Conservation (phyloP, 2,329 filamentous ascomycete species). For the Pseudonectria buxi region DNA sequence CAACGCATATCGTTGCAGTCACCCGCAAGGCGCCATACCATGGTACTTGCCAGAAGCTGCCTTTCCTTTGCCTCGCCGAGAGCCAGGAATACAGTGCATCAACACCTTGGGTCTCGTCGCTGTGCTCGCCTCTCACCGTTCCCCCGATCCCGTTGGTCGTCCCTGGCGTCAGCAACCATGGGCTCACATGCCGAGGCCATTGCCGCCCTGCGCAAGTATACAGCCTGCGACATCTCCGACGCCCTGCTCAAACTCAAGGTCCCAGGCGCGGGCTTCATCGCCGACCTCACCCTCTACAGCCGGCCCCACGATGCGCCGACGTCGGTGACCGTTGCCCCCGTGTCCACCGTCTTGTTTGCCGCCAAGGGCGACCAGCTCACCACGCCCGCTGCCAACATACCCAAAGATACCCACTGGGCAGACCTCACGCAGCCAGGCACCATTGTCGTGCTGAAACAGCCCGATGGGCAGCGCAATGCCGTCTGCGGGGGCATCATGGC, state of each 20-base stretch:
- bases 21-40: too few species aligned
- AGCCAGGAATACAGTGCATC: too few species aligned
- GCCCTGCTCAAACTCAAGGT: constrained; percentile 64
- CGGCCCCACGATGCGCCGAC: constrained; percentile 17
- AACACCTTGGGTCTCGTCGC: too few species aligned
- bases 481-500: constrained; percentile 74
- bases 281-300: constrained; percentile 42
- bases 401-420: constrained; percentile 58
- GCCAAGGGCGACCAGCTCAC: constrained; percentile 41
- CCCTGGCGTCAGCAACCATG: constrained; percentile 15
- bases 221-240: constrained; percentile 59
- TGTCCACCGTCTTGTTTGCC: constrained; percentile 58
- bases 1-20: too few species aligned
- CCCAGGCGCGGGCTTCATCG: constrained; percentile 58
- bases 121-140: too few species aligned
- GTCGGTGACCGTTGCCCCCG: constrained; percentile 40
- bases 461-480: constrained; percentile 58
- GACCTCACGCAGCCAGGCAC: constrained; percentile 55
- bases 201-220: constrained; percentile 30
- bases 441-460: constrained; percentile 61
- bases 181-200: constrained; percentile 15
- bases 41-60: too few species aligned
- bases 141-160: too few species aligned
- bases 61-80: too few species aligned
- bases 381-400: constrained; percentile 41